Evolutionary conservation across 2,329 filamentous ascomycete species (phyloP).

Genomic region (Plenodomus biglobosus): DNA sequence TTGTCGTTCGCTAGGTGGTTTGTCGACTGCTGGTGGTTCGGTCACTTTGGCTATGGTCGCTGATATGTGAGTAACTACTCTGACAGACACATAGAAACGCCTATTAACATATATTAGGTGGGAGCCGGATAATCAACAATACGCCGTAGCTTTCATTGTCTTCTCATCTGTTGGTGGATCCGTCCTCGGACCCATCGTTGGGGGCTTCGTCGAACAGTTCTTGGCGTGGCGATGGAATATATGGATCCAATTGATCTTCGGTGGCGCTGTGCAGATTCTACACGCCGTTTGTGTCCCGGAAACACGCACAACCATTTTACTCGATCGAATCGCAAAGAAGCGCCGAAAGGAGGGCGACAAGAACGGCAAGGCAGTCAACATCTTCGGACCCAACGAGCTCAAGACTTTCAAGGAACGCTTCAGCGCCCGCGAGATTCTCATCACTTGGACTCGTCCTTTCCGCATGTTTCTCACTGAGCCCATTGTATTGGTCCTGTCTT

Average conservation of each 20-base stretch:
- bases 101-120: not conserved
- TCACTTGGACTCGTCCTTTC: conserved; percentile 64
- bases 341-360: conserved; percentile 65
- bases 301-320: conserved; percentile 73
- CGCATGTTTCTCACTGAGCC: conserved; percentile 75
- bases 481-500: conserved; percentile 69
- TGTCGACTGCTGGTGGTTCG: conserved; percentile 62
- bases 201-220: conserved; percentile 70
- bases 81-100: too few relatives aligned
- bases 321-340: conserved; percentile 77
- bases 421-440: conserved; percentile 44
- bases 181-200: conserved; percentile 75
- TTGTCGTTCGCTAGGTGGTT: conserved; percentile 52
- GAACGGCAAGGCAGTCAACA: conserved; percentile 59
- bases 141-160: conserved; percentile 67
- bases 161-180: conserved; percentile 80
- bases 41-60: conserved; percentile 67
- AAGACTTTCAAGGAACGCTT: conserved; percentile 41
- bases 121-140: conserved; percentile 58
- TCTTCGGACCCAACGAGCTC: conserved; percentile 76
- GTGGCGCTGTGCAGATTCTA: conserved; percentile 66
- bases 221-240: conserved; percentile 77
- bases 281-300: conserved; percentile 74
- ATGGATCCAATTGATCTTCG: conserved; percentile 85
- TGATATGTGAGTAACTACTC: conserved; percentile 56